Conservation (phyloP, 192 early-diverging fungal species). For the Entomortierella chlamydospora region DNA sequence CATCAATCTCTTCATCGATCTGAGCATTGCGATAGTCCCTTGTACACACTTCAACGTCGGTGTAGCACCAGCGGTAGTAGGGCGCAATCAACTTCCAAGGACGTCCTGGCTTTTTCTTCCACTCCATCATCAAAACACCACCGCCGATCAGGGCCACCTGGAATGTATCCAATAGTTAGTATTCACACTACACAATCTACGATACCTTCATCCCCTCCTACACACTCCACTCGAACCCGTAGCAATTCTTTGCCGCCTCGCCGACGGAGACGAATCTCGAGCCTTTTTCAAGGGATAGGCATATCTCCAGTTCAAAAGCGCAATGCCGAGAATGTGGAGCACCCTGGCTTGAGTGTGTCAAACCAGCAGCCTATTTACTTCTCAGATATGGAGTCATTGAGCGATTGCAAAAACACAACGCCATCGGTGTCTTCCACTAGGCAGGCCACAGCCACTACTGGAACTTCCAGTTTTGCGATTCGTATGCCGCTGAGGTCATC, state of each 20-base stretch:
- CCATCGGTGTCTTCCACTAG: not conserved
- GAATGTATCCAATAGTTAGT: conserved; percentile 12
- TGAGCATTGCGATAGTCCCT: conserved; percentile 19
- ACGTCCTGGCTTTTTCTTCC: not conserved
- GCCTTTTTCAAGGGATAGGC: not conserved
- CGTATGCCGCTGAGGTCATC: conserved; percentile 4
- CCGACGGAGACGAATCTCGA: conserved; percentile 21
- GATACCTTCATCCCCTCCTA: not conserved
- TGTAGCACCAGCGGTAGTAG: conserved; percentile 7
- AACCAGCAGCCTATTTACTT: no score
- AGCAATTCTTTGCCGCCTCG: conserved; percentile 39
- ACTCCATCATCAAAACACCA: conserved; percentile 17
- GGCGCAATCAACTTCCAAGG: conserved; percentile 4
- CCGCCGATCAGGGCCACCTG: conserved; percentile 25
- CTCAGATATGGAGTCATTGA: not conserved
- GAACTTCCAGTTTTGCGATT: not conserved
- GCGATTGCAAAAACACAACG: not conserved
- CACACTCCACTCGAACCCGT: conserved; percentile 10
- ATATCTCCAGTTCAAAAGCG: not conserved
- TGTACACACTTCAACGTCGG: conserved; percentile 28
- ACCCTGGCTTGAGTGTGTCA: no score
- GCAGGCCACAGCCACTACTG: not conserved
- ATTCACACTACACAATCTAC: conserved; percentile 3
- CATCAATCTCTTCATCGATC: conserved; percentile 10
- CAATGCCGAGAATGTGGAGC: not conserved